Percentiles rank a stretch among this genome's conserved stretches.
These are phyloP conservation scores for Fusarium aywerte DNA, from an alignment of 2,329 filamentous ascomycete genomes.

Conservation along the genomic window DNA sequence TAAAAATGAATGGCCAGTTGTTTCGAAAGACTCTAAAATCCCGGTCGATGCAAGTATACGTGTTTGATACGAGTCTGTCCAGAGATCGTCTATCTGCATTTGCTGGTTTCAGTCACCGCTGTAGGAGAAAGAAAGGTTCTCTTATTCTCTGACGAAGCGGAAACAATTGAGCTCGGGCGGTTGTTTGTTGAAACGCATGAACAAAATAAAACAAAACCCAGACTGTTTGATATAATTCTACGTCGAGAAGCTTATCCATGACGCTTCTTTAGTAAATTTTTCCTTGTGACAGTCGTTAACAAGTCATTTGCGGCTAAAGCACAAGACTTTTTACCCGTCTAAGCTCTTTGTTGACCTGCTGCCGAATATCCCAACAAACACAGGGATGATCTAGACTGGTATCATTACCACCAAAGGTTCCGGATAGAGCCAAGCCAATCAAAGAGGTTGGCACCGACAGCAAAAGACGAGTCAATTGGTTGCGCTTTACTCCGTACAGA, in stretches of 20 bases:
- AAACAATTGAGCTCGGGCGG: neutral
- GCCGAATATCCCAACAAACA: slow-evolving; percentile 19
- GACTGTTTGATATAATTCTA: neutral
- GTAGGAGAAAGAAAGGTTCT: neutral
- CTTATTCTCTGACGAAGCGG: neutral
- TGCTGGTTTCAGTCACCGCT: neutral
- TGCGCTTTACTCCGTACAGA: slow-evolving; percentile 13
- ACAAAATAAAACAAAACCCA: neutral
- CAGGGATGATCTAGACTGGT: slow-evolving; percentile 22
- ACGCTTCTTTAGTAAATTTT: neutral
- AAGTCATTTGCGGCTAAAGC: slow-evolving; percentile 5
- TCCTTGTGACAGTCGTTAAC: neutral
- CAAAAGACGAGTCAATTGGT: slow-evolving; percentile 19
- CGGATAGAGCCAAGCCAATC: slow-evolving; percentile 37
- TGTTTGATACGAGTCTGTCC: slow-evolving; percentile 18
- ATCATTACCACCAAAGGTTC: slow-evolving; percentile 15
- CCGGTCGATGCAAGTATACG: slow-evolving; percentile 11
- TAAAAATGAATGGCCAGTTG: slow-evolving; percentile 7
- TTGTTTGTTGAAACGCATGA: neutral
- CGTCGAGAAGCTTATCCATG: neutral
- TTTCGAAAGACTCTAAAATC: neutral
- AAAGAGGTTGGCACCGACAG: slow-evolving; percentile 1
- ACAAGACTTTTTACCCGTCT: slow-evolving; percentile 33
- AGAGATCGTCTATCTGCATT: neutral
- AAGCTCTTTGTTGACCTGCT: slow-evolving; percentile 14